These are phyloP conservation scores for Esteya vermicola DNA, from an alignment of 2,329 filamentous ascomycete species.

Conservation along the genomic window DNA sequence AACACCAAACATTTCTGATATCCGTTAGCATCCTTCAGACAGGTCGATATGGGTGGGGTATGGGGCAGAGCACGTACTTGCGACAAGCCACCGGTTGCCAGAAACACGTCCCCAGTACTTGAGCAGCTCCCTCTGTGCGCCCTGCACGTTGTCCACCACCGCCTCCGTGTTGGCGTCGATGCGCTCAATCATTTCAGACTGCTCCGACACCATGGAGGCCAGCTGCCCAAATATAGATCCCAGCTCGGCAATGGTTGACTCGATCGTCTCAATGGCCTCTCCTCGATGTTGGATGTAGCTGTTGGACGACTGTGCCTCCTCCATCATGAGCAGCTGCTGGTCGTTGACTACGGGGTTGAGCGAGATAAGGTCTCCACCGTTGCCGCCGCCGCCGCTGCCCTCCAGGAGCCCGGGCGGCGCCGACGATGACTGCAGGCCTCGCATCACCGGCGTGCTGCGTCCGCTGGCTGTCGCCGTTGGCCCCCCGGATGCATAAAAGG, in stretches of 20 bases:
- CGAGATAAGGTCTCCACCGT: conserved; percentile 59
- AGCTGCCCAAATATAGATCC: conserved; percentile 48
- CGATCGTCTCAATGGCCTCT: conserved; percentile 92
- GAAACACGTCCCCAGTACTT: conserved; percentile 95
- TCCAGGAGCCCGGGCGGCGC: conserved; percentile 6
- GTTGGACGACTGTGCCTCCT: conserved; percentile 76
- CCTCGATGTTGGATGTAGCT: conserved; percentile 86
- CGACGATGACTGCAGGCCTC: conserved; percentile 2
- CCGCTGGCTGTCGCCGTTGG: conserved; percentile 42
- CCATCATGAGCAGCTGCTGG: conserved; percentile 83
- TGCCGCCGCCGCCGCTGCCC: neutral
- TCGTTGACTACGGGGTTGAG: conserved; percentile 68
- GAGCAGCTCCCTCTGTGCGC: conserved; percentile 84
- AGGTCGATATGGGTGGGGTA: too few species aligned
- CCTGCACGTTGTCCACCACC: conserved; percentile 95
- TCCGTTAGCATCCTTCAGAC: neutral
- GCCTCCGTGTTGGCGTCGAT: conserved; percentile 54
- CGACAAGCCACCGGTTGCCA: conserved; percentile 89
- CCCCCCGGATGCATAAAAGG: conserved; percentile 77
- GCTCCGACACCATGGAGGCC: conserved; percentile 92
- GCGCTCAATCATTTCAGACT: conserved; percentile 74
- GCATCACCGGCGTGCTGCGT: conserved; percentile 9
- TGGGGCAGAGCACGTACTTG: conserved; percentile 25
- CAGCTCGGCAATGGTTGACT: conserved; percentile 85
- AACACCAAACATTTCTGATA: conserved; percentile 58